Conservation (phyloP, 352 stramenopile species). For the Phytophthora quininea region DNA sequence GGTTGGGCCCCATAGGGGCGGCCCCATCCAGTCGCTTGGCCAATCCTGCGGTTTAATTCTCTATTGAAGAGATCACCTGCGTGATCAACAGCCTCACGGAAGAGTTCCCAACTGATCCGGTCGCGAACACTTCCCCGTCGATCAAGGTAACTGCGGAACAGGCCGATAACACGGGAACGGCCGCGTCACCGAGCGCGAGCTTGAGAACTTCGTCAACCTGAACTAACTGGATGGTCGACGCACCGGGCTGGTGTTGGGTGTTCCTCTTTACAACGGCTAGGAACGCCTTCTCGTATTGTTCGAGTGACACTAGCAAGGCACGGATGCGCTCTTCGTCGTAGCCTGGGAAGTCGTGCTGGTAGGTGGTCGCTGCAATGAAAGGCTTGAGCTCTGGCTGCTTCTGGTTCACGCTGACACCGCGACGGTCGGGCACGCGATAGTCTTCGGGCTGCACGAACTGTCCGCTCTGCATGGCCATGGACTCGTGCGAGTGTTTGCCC, state of each 20-base stretch:
- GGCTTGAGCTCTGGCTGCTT: constrained; percentile 41
- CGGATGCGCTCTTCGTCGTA: constrained; percentile 56
- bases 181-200: constrained; percentile 41
- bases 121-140: constrained; percentile 42
- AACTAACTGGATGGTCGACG: constrained; percentile 46
- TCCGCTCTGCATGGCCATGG: constrained; percentile 48
- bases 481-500: constrained; percentile 58
- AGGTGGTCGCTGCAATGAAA: constrained; percentile 68
- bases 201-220: constrained; percentile 58
- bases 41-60: constrained; percentile 36
- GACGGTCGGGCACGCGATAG: constrained; percentile 69
- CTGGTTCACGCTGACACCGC: constrained; percentile 57
- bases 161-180: constrained; percentile 37
- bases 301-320: constrained; percentile 37
- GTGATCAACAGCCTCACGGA: constrained; percentile 47
- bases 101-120: constrained; percentile 60
- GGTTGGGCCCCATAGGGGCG: constrained; percentile 9
- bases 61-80: constrained; percentile 44
- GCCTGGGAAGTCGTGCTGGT: constrained; percentile 64
- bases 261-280: constrained; percentile 29
- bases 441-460: constrained; percentile 55
- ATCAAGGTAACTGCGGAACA: constrained; percentile 59
- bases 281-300: constrained; percentile 60
- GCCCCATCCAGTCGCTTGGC: constrained; percentile 14
- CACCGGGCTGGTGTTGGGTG: constrained; percentile 39